Evolutionary conservation across 805 yeast genomes (phyloP), one percentile per base, ranked within the genome.

Genomic region (Cyberlindnera sargentensis): DNA sequence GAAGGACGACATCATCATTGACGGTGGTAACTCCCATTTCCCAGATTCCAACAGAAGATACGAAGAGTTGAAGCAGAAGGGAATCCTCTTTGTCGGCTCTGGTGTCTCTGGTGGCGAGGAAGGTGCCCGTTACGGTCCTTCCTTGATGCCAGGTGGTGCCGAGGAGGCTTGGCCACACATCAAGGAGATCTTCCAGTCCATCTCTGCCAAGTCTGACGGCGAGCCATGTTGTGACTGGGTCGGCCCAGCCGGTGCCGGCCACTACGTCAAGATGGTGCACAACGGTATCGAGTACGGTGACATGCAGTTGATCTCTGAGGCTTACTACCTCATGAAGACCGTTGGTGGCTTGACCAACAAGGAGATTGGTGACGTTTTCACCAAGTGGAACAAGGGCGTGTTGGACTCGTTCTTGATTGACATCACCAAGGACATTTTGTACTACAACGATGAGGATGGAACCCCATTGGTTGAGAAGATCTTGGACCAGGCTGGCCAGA

Each of bases 221-320:
- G 97, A 93, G 75, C 96, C 99, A 65, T 91, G 99, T 75, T 91
- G 99, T 75, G 99, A 91, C 80, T 91, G 99, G 99, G 97, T 91
- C 60, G 99, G 99, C 63, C 95, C 91, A 58, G 96, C 95, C 49
- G 99, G 99, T 70, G 81, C 98, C 38, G 99, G 99, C 63, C 99
- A 91, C 73, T 91, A 84, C 73, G 98, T 91, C 66, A 91, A 91
- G 78, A 93, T 93, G 99, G 98, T 93, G 53, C 99, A 91, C 80
- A 91, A 91, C 69, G 99, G 99, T 85, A 91, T 91, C 60, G 99
- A 91, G 75, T 91, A 91, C 71, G 99, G 98, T 79, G 99, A 91
- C 73, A 91, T 91, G 99, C 99, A 91, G 76, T 79, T 91, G 77
- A 91, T 91, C 67, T 82, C 91, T 71, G 99, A 91, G 76, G 96